phyloP scores from a whole-genome alignment of 2,329 filamentous ascomycete species.

The Penicillium italicum region DNA sequence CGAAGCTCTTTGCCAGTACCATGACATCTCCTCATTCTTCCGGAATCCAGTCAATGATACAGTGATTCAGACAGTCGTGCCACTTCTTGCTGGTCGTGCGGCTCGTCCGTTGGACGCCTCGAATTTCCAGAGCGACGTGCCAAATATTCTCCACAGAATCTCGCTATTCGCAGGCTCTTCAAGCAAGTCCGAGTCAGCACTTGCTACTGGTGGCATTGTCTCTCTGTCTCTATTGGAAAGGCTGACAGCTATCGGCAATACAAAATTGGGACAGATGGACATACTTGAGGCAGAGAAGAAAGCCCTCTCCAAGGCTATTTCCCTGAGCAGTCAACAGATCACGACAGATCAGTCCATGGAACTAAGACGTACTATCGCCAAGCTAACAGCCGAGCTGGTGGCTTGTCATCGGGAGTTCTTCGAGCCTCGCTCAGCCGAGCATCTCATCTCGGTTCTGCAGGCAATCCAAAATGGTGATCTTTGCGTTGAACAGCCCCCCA shows the following conservation, averaged over 20 bases:
- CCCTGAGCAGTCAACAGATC: conserved; percentile 50
- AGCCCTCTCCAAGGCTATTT: conserved; percentile 55
- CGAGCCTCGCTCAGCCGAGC: conserved; percentile 26
- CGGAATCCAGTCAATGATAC: conserved; percentile 11
- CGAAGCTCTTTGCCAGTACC: conserved; percentile 47
- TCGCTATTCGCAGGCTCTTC: conserved; percentile 37
- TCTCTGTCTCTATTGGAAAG: conserved; percentile 55
- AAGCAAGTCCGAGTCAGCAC: conserved; percentile 29
- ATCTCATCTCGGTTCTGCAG: conserved; percentile 23
- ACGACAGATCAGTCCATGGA: conserved; percentile 49
- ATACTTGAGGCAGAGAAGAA: conserved; percentile 64
- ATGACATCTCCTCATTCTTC: conserved; percentile 33
- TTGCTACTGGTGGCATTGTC: conserved; percentile 49
- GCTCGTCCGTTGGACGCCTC: conserved; percentile 35
- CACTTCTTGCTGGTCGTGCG: conserved; percentile 39
- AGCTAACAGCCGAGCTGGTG: conserved; percentile 34
- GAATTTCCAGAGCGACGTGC: conserved; percentile 31
- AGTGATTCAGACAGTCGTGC: conserved; percentile 30
- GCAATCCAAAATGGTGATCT: conserved; percentile 23
- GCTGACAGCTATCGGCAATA: conserved; percentile 50
- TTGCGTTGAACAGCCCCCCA: conserved; percentile 10
- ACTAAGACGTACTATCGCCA: conserved; percentile 49
- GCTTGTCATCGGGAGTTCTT: conserved; percentile 36
- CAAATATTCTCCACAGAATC: conserved; percentile 36
- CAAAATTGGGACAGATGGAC: conserved; percentile 58